Evolutionary conservation across 331 rosid genomes (phyloP), one percentile per base, ranked within the genome.

Genomic region (Dryas integrifolia): DNA sequence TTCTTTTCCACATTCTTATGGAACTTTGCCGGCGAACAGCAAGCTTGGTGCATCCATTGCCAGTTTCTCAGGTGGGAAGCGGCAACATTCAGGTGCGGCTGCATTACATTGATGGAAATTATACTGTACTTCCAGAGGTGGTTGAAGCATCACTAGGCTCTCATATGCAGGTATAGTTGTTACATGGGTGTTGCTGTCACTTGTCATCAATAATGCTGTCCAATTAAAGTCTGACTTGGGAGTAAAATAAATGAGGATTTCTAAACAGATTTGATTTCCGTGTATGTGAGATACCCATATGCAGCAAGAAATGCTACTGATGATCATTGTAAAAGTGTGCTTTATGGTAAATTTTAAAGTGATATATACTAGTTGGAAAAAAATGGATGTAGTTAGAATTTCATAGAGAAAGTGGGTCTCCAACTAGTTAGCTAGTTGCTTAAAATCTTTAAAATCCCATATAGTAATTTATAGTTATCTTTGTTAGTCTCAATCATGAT

Each of bases 131-230:
- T 67, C 98, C 98, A 12, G 96, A 94, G 83, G 96, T 94, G 48
- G 90, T 94, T 58, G 98, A 91, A 89, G 97, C 97, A 58, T 86
- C 97, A 67, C 88, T 94, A 78, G 96, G 92, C 70, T 96, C 97
- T 67, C 92, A 94, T 77, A 89, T 94, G 98, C 96, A 94, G 97
- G 97, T 94, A 79, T 59, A 6, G 13, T 48, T 62, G 51, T 71
- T 3, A 49, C 63, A 70, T 7, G 50, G 24, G 6, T 51, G 44
- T 45, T 55, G 14, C 53, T 45, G 10, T 46, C 26, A 66, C 21
- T 66, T 65, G 7, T 66, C 24, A 7, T 46, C 14, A 46, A 16
- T 66, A 24, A 2, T 26, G 43, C 21, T 64, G 39, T 44, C 51
- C 16, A 41, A 6, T n/a, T 14, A 64, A 12, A n/a, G 55, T n/a